phyloP scores from a whole-genome alignment of 208 protist genomes.

The Leishmania guyanensis region DNA sequence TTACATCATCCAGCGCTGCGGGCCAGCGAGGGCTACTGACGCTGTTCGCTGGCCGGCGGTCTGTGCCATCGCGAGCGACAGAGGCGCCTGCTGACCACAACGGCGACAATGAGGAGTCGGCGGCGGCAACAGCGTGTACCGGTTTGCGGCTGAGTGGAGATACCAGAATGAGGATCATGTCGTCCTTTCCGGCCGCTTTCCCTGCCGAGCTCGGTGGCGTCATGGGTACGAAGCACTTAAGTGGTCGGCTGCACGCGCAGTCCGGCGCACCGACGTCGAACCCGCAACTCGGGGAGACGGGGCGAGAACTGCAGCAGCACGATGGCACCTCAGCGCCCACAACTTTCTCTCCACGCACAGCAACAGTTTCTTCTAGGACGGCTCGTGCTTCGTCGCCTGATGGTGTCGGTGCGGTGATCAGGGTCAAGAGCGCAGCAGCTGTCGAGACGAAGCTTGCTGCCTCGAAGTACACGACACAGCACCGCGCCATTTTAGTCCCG shows the following conservation, averaged over 20 bases:
- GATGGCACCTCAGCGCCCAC: background rate
- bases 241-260: background rate
- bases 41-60: background rate
- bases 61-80: background rate
- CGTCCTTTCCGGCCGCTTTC: background rate
- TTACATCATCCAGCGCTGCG: too few relatives aligned
- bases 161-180: background rate
- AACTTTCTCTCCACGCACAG: background rate
- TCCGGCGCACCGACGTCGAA: background rate
- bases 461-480: background rate
- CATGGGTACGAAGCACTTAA: background rate
- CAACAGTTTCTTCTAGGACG: background rate
- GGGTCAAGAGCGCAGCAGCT: background rate
- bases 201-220: background rate
- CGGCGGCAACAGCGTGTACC: background rate
- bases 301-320: background rate
- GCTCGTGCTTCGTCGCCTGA: background rate
- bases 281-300: background rate
- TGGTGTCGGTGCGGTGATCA: background rate
- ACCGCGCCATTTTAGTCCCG: background rate
- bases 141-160: background rate
- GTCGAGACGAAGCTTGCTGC: background rate
- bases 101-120: background rate
- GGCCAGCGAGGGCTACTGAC: background rate
- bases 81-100: background rate